Base-by-base conservation (phyloP, 2,329 filamentous ascomycete species). In the Colletotrichum sp. region DNA sequence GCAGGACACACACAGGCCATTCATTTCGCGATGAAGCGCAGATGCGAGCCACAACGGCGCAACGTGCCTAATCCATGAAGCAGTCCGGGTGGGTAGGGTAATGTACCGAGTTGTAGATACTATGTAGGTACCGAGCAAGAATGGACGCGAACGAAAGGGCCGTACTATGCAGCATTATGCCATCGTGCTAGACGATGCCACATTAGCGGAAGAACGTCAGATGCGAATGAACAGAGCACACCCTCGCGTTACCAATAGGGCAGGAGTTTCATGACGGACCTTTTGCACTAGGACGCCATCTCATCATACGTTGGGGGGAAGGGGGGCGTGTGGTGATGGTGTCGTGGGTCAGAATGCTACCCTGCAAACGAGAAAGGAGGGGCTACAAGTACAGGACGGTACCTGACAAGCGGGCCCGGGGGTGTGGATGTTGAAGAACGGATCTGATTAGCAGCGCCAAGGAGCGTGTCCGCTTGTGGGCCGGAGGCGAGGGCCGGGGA, bases 21-120 rank as follows among this genome's bases (percentile, higher is more conserved):
- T 67, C 43, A 67, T 68, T 28, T 52, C 65, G 48, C 64, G 65
- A 39, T 39, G 58, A 74, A 65, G 64, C 58, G 65, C 39, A 69
- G 58, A 76, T 76, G 70, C 70, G 74, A 68, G 65, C 70, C 74
- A 76, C 70, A 64, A 74, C 70, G 70, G 56, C 48, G 74, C 70
- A 76, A 76, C n/a, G 70, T 39, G 36, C 70, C 74, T 74, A 66
- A 76, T 69, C 74, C 70, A 76, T 76, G 74, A 58, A 65, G 74
- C 22, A 27, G 58, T 52, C 70, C 70, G 64, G 70, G 74, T 74
- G 74, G 74, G 65, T 76, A 76, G 55, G 36, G 68, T 62, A 52
- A 61, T 70, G 67, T 62, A 70, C 56, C 18, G 58, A 55, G 30
- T 34, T 66, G 39, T 43, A 43, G 25, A 58, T 52, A 52, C 43